These are phyloP conservation scores for Beauveria rudraprayagi DNA, from an alignment of 2,329 filamentous ascomycete genomes.

Conservation along the genomic window DNA sequence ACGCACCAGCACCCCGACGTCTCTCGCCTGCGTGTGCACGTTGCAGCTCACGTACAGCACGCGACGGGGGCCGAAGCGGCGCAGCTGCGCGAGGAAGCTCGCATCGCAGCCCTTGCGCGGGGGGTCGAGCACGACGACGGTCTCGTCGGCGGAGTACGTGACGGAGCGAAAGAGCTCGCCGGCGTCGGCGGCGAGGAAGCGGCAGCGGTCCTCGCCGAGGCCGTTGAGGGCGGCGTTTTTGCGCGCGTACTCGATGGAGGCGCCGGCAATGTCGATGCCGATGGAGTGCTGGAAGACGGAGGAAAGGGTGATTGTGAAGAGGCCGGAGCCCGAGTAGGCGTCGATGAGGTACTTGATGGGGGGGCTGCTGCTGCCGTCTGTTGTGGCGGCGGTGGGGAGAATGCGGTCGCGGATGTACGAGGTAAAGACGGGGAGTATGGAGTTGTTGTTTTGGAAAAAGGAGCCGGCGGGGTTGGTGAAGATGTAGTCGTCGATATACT, in stretches of 20 bases:
- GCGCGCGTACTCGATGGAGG: conserved; percentile 71
- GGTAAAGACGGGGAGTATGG: conserved; percentile 81
- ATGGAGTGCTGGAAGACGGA: conserved; percentile 74
- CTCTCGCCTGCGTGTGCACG: conserved; percentile 92
- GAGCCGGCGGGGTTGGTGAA: conserved; percentile 89
- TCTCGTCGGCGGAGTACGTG: conserved; percentile 66
- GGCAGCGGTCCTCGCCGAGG: conserved; percentile 58
- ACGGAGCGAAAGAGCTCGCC: conserved; percentile 72
- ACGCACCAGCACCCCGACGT: conserved; percentile 79
- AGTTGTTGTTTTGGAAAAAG: conserved; percentile 99
- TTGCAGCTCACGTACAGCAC: conserved; percentile 96
- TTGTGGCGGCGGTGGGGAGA: conserved; percentile 41
- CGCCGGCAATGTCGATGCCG: conserved; percentile 80
- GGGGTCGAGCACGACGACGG: conserved; percentile 92
- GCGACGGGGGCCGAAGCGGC: conserved; percentile 67
- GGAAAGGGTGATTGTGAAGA: conserved; percentile 93
- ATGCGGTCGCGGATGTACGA: conserved; percentile 77
- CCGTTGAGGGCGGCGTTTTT: conserved; percentile 72
- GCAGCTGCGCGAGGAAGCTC: conserved; percentile 72
- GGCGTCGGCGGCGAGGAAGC: conserved; percentile 86
- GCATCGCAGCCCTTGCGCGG: conserved; percentile 90
- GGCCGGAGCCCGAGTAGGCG: conserved; percentile 92
- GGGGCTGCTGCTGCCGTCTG: conserved; percentile 32
- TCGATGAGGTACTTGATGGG: conserved; percentile 83
- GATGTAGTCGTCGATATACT: conserved; percentile 77